These are phyloP conservation scores for Staphylotrichum tortipilum DNA, from an alignment of 495 filamentous ascomycete species.

Conservation along the genomic window DNA sequence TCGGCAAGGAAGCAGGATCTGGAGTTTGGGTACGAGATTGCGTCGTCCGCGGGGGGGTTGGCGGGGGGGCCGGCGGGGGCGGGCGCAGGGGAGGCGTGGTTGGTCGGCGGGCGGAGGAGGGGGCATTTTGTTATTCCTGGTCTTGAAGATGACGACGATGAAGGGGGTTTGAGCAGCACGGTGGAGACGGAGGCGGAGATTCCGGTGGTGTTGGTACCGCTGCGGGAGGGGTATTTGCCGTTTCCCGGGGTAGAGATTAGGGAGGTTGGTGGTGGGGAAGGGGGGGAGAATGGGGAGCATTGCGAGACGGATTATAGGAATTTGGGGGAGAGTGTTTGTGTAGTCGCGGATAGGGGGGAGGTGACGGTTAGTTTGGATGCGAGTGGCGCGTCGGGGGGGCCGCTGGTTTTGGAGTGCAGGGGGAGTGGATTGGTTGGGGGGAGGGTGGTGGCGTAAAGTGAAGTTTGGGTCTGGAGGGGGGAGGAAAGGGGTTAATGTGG, in stretches of 20 bases:
- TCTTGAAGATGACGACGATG: constrained; percentile 12
- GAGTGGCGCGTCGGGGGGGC: constrained; percentile 51
- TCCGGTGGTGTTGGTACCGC: constrained; percentile 65
- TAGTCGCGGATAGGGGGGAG: constrained; percentile 63
- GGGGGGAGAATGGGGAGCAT: constrained; percentile 18
- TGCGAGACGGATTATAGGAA: constrained; percentile 78
- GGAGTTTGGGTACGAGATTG: constrained; percentile 78
- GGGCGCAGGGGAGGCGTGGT: constrained; percentile 54
- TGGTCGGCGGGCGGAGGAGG: constrained; percentile 71
- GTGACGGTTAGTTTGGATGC: constrained; percentile 70
- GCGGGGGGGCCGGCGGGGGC: too few relatives aligned
- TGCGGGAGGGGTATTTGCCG: constrained; percentile 64
- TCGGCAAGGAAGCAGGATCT: constrained; percentile 42
- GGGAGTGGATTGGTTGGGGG: constrained; percentile 28
- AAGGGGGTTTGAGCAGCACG: constrained; percentile 27
- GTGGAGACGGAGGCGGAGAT: constrained; percentile 40
- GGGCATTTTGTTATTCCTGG: constrained; percentile 60
- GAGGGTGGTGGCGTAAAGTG: constrained; percentile 20
- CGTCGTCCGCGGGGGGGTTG: constrained; percentile 50
- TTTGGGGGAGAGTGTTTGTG: constrained; percentile 64
- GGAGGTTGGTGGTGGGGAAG: constrained; percentile 29
- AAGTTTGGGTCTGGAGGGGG: neutral
- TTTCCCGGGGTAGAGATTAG: constrained; percentile 75
- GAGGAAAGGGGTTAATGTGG: neutral
- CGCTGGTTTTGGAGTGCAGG: constrained; percentile 54